Conservation (phyloP, 331 rosid genomes). For the Quercus tomentella region DNA sequence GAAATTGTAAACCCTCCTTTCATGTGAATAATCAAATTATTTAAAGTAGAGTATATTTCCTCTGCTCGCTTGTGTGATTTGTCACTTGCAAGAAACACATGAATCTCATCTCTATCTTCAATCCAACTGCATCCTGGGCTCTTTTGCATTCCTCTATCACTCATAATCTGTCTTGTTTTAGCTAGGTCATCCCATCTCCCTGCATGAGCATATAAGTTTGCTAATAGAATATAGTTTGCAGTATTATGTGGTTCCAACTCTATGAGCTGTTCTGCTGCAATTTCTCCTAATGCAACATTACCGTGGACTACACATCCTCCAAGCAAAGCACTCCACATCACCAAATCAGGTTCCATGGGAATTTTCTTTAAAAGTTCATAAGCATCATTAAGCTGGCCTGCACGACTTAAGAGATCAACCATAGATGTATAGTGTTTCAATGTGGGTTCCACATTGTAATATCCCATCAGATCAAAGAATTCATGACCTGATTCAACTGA, state of each 20-base stretch:
- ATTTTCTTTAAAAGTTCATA: constrained; percentile 34
- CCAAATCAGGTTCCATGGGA: constrained; percentile 57
- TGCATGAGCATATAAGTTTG: constrained; percentile 48
- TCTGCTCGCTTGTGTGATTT: constrained; percentile 31
- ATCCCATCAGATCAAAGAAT: constrained; percentile 40
- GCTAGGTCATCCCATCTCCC: constrained; percentile 44
- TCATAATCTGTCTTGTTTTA: constrained; percentile 43
- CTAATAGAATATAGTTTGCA: constrained; percentile 45
- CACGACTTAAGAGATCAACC: constrained; percentile 60
- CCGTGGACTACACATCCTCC: constrained; percentile 48
- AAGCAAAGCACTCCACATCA: constrained; percentile 47
- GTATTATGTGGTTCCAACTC: constrained; percentile 50
- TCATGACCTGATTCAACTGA: constrained; percentile 40
- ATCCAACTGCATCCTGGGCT: constrained; percentile 70
- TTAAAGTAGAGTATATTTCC: constrained; percentile 32
- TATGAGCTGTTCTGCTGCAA: constrained; percentile 46
- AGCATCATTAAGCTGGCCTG: constrained; percentile 40
- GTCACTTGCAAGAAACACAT: constrained; percentile 52
- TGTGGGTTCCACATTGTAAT: constrained; percentile 37
- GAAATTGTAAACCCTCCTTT: constrained; percentile 11
- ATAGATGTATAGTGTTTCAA: constrained; percentile 59
- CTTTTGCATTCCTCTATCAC: constrained; percentile 40
- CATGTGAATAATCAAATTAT: constrained; percentile 29
- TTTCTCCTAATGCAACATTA: constrained; percentile 40
- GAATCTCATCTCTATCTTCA: constrained; percentile 51